Base-by-base conservation (phyloP, 352 stramenopile species). In the Pythium utonaiense region DNA sequence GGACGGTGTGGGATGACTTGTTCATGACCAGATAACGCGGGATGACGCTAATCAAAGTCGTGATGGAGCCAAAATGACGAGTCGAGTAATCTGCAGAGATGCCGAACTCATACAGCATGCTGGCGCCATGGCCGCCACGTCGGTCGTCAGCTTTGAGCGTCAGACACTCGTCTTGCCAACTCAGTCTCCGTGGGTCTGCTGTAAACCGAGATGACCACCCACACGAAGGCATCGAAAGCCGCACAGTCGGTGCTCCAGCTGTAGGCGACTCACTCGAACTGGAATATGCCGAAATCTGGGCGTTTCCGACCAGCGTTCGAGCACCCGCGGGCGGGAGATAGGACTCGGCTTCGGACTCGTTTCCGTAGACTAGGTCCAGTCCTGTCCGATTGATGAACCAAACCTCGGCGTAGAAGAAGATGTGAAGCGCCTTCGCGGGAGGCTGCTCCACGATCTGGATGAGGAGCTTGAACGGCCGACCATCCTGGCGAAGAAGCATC, bases 341-440 rank as follows among this genome's bases (percentile, higher is more conserved):
- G 5, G 74, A 67, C 63, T 90, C 80, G 2, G 48, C 62, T 3
- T 94, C 85, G 9, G 66, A 64, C 2, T 83, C 80, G 55, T 83
- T 91, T 0, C 85, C 85, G 42, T 85, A 92, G 0, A 90, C 63
- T 9, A 95, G 64, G 14, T 92, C 80, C 16, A 93, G 50, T 0
- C 83, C 85, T 0, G 85, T 91, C 13, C 82, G 80, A 53, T 95
- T 95, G 62, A 95, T 80, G 47, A 93, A 72, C 85, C 85, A 95
- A 10, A 93, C 67, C 28, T 91, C 78, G 3, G 85, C 79, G 48
- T 83, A 80, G 27, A 88, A 57, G 16, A 70, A 66, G 49, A 88
- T 67, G 38, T 83, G 77, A 3, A 84, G 44, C 12, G 76, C 61
- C 49, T 78, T 78, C 6, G 69, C 74, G 1, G 66, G 49, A 10